Conservation (phyloP, 768 basidiomycete species). For the Tulasnella sp. region DNA sequence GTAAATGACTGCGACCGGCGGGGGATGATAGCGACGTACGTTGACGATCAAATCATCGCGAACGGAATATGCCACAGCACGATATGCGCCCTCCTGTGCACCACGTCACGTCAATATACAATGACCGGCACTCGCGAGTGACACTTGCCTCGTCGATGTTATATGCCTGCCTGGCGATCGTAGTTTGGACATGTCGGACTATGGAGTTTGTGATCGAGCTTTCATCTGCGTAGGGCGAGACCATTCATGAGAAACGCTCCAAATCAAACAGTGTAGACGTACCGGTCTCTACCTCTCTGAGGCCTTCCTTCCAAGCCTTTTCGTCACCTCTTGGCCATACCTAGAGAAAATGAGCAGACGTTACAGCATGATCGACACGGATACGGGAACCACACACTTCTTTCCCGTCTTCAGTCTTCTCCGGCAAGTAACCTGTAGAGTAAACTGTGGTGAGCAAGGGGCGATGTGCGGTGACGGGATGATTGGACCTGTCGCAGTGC, state of each 20-base stretch:
- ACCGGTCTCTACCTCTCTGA: constrained; percentile 17
- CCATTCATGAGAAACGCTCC: neutral
- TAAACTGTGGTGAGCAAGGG: no score
- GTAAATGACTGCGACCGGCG: neutral
- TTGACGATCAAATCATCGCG: constrained; percentile 74
- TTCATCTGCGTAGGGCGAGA: constrained; percentile 34
- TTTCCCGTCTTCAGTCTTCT: constrained; percentile 59
- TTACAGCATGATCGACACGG: neutral
- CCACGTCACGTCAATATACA: no score
- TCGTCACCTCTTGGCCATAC: constrained; percentile 76
- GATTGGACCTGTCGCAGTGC: constrained; percentile 33
- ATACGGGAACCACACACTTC: constrained; percentile 28
- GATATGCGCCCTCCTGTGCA: constrained; percentile 65
- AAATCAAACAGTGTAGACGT: neutral
- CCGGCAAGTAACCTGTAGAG: constrained; percentile 56
- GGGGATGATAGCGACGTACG: constrained; percentile 19
- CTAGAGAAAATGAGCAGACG: neutral
- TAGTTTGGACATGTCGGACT: constrained; percentile 75
- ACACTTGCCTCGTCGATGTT: constrained; percentile 48
- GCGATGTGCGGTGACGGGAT: neutral
- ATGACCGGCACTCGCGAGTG: constrained; percentile 6
- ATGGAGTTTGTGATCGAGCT: constrained; percentile 56
- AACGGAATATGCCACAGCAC: constrained; percentile 77
- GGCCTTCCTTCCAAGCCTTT: constrained; percentile 22
- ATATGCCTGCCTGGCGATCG: constrained; percentile 80